A percentile compares a stretch with the other conserved stretches of the same genome.
These are phyloP conservation scores for Kwoniella sp. DNA, from an alignment of 768 basidiomycete species.

Conservation along the genomic window DNA sequence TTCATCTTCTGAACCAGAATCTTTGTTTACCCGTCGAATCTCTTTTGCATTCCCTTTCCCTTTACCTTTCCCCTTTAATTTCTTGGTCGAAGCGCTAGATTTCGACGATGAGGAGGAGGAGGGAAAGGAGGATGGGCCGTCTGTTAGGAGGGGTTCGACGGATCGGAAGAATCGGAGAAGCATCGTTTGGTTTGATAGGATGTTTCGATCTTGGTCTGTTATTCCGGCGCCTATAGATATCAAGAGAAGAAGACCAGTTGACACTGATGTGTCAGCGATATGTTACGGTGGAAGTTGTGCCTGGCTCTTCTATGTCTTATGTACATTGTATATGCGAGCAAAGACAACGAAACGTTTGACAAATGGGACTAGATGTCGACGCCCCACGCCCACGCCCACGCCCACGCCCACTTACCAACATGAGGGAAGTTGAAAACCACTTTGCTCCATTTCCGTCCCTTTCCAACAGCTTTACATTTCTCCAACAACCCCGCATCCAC, in stretches of 20 bases:
- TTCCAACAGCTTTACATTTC: slow-evolving; percentile 60
- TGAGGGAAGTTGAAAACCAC: slow-evolving; percentile 97
- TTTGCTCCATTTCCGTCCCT: slow-evolving; percentile 64
- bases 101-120: slow-evolving; percentile 20
- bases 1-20: slow-evolving; percentile 35
- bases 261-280: too few relatives aligned
- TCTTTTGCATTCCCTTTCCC: slow-evolving; percentile 20
- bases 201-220: slow-evolving; percentile 89
- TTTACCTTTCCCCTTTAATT: slow-evolving; percentile 59
- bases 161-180: slow-evolving; percentile 80
- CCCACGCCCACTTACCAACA: slow-evolving; percentile 65
- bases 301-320: too few relatives aligned
- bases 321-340: too few relatives aligned
- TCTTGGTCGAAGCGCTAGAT: slow-evolving; percentile 22
- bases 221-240: slow-evolving; percentile 65
- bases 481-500: slow-evolving; percentile 82
- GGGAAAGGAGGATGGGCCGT: slow-evolving; percentile 56
- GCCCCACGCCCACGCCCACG: too few relatives aligned
- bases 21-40: background rate
- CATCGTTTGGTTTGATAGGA: slow-evolving; percentile 81
- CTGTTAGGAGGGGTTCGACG: slow-evolving; percentile 64
- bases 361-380: too few relatives aligned
- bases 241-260: background rate
- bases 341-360: too few relatives aligned
- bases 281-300: too few relatives aligned